A percentile compares a stretch with the other conserved stretches of the same genome.
Evolutionary conservation across 1,284 basidiomycete species (phyloP).

Genomic region (Moniliella sp.): DNA sequence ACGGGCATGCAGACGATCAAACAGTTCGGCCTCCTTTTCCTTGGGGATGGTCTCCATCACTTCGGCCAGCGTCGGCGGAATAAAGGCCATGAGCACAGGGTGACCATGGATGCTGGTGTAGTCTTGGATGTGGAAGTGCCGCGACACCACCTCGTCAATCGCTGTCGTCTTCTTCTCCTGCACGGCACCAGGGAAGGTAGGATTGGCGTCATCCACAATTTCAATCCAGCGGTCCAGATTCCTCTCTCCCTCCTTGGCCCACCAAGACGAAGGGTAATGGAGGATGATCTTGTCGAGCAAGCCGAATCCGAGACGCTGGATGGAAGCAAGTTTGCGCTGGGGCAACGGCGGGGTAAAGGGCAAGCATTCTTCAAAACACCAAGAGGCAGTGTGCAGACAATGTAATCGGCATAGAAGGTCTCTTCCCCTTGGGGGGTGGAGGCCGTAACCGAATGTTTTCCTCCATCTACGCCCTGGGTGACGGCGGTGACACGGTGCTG

Average conservation of each 20-base stretch:
- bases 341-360: constrained; percentile 1
- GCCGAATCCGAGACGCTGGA: constrained; percentile 2
- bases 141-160: no score
- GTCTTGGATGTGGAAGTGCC: no score
- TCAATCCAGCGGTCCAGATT: no score
- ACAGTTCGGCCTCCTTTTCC: neutral
- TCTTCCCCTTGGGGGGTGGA: neutral
- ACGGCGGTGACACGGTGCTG: no score
- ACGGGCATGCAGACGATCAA: neutral
- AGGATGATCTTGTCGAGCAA: constrained; percentile 3
- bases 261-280: constrained; percentile 1
- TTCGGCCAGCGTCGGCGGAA: neutral
- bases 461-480: no score
- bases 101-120: neutral
- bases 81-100: neutral
- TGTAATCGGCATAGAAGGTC: neutral
- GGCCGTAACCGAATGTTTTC: no score
- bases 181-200: no score
- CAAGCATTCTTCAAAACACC: neutral
- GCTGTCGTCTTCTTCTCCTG: no score
- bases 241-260: neutral
- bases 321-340: neutral
- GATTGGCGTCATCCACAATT: no score
- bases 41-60: neutral
- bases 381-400: neutral